phyloP scores from a whole-genome alignment of 768 basidiomycete species.

The Suillus fuscotomentosus region DNA sequence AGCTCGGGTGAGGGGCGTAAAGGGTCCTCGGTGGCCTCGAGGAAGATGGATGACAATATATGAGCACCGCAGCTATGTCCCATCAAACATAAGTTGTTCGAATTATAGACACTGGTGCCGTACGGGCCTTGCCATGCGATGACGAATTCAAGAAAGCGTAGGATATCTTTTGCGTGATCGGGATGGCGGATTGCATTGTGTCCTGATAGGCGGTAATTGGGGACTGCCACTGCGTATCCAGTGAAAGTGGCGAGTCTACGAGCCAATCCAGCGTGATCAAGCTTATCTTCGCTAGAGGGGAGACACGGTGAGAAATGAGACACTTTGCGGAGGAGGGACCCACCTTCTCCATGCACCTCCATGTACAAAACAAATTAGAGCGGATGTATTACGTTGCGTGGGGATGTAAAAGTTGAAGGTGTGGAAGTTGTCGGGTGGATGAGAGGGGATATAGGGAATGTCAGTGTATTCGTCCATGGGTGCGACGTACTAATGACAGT shows the following conservation, averaged over 20 bases:
- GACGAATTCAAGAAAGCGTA: constrained; percentile 61
- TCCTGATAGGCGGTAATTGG: constrained; percentile 72
- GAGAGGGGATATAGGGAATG: constrained; percentile 35
- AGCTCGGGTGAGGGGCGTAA: constrained; percentile 43
- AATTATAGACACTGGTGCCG: constrained; percentile 34
- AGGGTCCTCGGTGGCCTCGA: constrained; percentile 38
- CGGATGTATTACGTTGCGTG: constrained; percentile 1
- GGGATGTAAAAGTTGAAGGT: constrained; percentile 56
- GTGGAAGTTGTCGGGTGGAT: constrained; percentile 32
- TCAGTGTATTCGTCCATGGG: constrained; percentile 17
- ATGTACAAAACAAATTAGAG: constrained; percentile 69
- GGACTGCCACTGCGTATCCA: constrained; percentile 59
- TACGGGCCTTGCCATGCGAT: constrained; percentile 35
- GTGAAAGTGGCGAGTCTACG: constrained; percentile 49
- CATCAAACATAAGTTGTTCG: constrained; percentile 50
- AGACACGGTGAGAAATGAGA: constrained; percentile 1
- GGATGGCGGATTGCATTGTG: constrained; percentile 56
- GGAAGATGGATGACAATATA: constrained; percentile 70
- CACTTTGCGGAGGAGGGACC: constrained; percentile 24
- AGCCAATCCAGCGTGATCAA: constrained; percentile 54
- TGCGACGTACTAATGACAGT: too few relatives aligned
- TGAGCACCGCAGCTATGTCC: constrained; percentile 86
- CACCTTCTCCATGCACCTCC: constrained; percentile 85
- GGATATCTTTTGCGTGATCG: constrained; percentile 63
- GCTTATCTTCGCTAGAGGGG: constrained; percentile 67